Base-by-base conservation (phyloP, 129 eudicot genomes). In the Tanacetum coccineum region DNA sequence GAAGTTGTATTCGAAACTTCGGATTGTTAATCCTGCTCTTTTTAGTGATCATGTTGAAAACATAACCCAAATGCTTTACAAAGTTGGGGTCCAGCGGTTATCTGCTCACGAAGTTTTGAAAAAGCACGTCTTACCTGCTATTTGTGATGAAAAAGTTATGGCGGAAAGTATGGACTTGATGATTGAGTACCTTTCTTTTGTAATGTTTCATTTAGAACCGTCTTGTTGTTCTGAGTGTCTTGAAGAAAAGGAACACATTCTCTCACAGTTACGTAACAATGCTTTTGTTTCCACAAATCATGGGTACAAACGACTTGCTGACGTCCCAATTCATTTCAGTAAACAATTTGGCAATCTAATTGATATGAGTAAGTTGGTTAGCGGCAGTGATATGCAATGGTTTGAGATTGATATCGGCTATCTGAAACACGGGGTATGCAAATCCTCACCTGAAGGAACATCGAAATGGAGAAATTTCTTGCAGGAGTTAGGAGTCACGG, bases 101-200 rank as follows among this genome's bases (percentile, higher is more conserved):
- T 82, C 92, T 36, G 85, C 79, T 26, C 96, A 88, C 69, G 92
- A 85, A 47, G 80, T 88, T 73, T 71, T 88, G 21, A 88, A 78
- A 73, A 78, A 46, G 45, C 96, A 88, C 66, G 72, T 88, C 71
- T 72, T 88, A 52, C 89, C 96, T 22, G 79, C 80, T 28, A 53
- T 88, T 55, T 78, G 80, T 20, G 82, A 74, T 78, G 83, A 67
- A 28, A 67, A 59, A 80, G 70, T 52, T 56, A 51, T 77, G 49
- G 28, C 25, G 3, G 78, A 62, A 26, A 50, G 76, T 55, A 63
- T 36, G 44, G 80, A 78, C 15, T 62, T 88, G 59, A 69, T 82
- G 82, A 81, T 57, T 13, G 96, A 88, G 59, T 88, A 81, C 79
- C 80, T 85, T 30, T 68, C 81, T 56, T 88, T 85, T 79, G 62